Percentiles rank a stretch among this genome's conserved stretches.
phyloP scores from a whole-genome alignment of 495 filamentous ascomycete genomes.

The Penicillium alfredii region DNA sequence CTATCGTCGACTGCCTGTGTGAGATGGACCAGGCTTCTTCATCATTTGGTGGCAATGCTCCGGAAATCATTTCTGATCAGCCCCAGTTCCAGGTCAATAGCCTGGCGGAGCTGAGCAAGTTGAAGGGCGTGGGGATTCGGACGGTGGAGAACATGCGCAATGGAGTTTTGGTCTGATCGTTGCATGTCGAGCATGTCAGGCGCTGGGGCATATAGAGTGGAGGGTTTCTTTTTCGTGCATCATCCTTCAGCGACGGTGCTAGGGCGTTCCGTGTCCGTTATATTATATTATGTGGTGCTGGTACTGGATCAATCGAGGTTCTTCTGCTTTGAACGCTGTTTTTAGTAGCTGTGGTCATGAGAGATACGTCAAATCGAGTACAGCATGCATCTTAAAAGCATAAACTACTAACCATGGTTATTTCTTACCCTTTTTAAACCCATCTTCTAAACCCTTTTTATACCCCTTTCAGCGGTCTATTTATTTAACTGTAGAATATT shows the following conservation, averaged over 20 bases:
- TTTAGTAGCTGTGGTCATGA: too few relatives aligned
- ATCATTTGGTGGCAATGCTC: constrained; percentile 10
- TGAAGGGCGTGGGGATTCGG: constrained; percentile 48
- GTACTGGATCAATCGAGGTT: too few relatives aligned
- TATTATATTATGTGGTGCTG: too few relatives aligned
- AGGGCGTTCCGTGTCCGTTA: constrained; percentile 19
- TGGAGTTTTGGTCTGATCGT: constrained; percentile 36
- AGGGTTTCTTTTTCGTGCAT: constrained; percentile 17
- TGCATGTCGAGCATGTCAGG: constrained; percentile 8
- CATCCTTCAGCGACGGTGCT: constrained; percentile 38
- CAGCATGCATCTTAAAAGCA: too few relatives aligned
- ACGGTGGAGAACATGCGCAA: constrained; percentile 51
- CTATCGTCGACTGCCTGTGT: constrained; percentile 47
- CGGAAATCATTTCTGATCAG: constrained; percentile 17
- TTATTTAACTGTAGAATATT: too few relatives aligned
- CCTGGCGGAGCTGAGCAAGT: constrained; percentile 40
- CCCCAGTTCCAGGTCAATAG: constrained; percentile 34
- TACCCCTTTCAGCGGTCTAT: neutral
- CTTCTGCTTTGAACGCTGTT: too few relatives aligned
- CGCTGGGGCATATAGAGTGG: constrained; percentile 13
- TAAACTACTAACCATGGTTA: too few relatives aligned
- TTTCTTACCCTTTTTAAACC: too few relatives aligned
- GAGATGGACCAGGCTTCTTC: constrained; percentile 37
- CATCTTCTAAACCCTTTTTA: too few relatives aligned
- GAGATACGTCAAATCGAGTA: too few relatives aligned